Percentiles rank a stretch among this genome's conserved stretches.
These are phyloP conservation scores for Penstemon newberryi DNA, from an alignment of 257 asterid species.

Conservation along the genomic window DNA sequence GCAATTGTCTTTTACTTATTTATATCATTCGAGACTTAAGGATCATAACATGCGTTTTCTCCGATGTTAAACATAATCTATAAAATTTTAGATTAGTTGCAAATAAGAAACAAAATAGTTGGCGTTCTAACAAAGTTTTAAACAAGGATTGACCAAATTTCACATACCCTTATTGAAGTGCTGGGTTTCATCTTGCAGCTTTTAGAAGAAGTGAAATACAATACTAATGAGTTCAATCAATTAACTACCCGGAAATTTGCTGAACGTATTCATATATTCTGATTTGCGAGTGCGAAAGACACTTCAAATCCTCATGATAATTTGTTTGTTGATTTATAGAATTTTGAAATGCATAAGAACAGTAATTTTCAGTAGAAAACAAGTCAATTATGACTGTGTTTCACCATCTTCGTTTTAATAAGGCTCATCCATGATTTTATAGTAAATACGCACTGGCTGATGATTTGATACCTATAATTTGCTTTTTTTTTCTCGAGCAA, in stretches of 20 bases:
- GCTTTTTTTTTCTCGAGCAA: not conserved
- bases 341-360: too few relatives aligned
- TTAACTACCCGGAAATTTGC: too few relatives aligned
- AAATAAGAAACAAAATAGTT: not conserved
- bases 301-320: too few relatives aligned
- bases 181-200: not conserved
- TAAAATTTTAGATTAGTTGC: constrained; percentile 16
- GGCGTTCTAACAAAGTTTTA: constrained; percentile 5
- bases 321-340: too few relatives aligned
- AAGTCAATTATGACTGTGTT: not conserved
- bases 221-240: too few relatives aligned
- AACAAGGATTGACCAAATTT: not conserved
- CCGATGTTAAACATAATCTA: not conserved
- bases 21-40: constrained; percentile 3
- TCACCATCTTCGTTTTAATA: too few relatives aligned
- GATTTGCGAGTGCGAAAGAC: too few relatives aligned
- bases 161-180: constrained; percentile 4
- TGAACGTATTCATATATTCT: too few relatives aligned
- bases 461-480: not conserved
- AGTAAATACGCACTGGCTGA: not conserved
- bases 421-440: too few relatives aligned
- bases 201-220: too few relatives aligned
- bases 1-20: constrained; percentile 5
- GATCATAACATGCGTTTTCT: constrained; percentile 15
- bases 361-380: not conserved